These are phyloP conservation scores for Trichophyton schoenleinii DNA, from an alignment of 2,329 filamentous ascomycete species.

Conservation along the genomic window DNA sequence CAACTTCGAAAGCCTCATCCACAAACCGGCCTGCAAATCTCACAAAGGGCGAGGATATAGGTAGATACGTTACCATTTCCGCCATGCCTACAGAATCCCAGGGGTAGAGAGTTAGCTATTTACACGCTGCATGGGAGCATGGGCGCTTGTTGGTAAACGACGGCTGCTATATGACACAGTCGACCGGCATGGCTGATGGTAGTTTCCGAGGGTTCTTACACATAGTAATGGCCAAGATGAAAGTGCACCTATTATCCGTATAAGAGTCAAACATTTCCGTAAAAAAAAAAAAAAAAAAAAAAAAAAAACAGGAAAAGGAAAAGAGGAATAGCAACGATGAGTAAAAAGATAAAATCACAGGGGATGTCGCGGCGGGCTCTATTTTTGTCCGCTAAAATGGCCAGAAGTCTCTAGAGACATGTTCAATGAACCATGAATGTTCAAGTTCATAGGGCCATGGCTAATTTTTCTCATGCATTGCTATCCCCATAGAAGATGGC, in stretches of 20 bases:
- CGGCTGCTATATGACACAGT: slow-evolving; percentile 1
- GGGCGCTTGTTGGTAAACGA: neutral
- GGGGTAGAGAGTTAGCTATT: neutral
- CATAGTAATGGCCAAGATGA: slow-evolving; percentile 35
- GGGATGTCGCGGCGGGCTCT: too few species aligned
- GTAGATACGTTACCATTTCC: slow-evolving; percentile 41
- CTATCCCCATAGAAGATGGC: neutral
- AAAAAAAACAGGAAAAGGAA: neutral
- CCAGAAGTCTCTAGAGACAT: neutral
- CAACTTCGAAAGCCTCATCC: slow-evolving; percentile 37
- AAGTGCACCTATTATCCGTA: slow-evolving; percentile 29
- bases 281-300: neutral
- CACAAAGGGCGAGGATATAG: slow-evolving; percentile 36
- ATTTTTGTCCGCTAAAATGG: neutral
- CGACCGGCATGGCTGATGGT: slow-evolving; percentile 1
- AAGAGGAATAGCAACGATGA: neutral
- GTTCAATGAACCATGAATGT: neutral
- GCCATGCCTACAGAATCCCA: slow-evolving; percentile 26
- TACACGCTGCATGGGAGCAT: neutral
- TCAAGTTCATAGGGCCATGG: neutral
- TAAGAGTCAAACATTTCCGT: slow-evolving; percentile 20
- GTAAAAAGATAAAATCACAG: too few species aligned
- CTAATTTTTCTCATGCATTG: too few species aligned
- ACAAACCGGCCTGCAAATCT: slow-evolving; percentile 37
- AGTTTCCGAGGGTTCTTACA: slow-evolving; percentile 21